Base-by-base conservation (phyloP, 2,329 filamentous ascomycete species). In the Cercospora berteroae region DNA sequence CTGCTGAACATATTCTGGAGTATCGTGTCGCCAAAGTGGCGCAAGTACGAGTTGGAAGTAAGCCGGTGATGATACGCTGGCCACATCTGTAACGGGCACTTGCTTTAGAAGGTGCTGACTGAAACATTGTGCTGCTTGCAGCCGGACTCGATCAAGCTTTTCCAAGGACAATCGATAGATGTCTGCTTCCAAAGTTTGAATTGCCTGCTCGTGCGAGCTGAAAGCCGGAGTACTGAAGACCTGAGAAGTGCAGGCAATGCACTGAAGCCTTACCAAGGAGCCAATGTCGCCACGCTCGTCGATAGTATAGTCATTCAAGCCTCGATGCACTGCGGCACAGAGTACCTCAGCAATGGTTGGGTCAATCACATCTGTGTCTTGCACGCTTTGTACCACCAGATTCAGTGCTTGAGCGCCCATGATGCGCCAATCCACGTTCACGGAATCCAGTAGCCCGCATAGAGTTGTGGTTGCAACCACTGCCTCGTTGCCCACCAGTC, bases 201-300 rank as follows among this genome's bases (percentile, higher is more conserved):
- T 44, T 3, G 20, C 29, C 3, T 52, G 39, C 5, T 60, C 18
- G 7, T 67, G 36, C 5, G 50, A 8, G 2, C 31, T 10, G 58
- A 73, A 70, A 6, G 64, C 44, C 16, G 10, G 18, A 20, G 42
- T 57, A 4, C 36, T 27, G 16, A 73, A 60, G 18, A 75, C 66
- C 18, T 57, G 44, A 1, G 65, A 69, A 7, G 93, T 83, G 2
- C 87, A 88, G 67, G 87, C 85, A 12, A 97, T 85, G 25, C 92
- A 94, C 77, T 94, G 90, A 5, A 94, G 82, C 3, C 95, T 87
- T 4, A 96, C 90, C 62, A 94, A 87, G 0, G 94, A 96, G 5
- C 95, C 95, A 59, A 98, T 86, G 75, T 99, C 95, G 16, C 95
- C 95, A 65, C 93, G 85, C 13, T 94, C 89, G 71, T 92, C 94